Evolutionary conservation across 2,329 filamentous ascomycete genomes (phyloP).

Genomic region (Sphaerulina vaccinii): DNA sequence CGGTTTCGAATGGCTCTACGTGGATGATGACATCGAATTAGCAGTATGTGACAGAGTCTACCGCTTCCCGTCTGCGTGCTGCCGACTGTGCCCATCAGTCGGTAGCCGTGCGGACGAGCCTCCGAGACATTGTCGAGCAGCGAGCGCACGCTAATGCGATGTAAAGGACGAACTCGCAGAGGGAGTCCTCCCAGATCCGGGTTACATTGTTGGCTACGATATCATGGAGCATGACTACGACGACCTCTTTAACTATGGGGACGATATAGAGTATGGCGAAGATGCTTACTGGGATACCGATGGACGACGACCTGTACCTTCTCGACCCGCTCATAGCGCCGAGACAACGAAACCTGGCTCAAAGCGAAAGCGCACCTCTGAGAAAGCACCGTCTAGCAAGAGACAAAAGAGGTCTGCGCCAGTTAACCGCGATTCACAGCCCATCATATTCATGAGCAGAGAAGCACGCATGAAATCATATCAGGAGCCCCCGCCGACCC

Average conservation of each 20-base stretch:
- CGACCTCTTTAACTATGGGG: conserved; percentile 50
- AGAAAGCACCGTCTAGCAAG: conserved; percentile 21
- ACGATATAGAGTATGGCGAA: conserved; percentile 50
- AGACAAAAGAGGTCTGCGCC: conserved; percentile 26
- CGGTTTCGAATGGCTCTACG: conserved; percentile 44
- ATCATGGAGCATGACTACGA: conserved; percentile 44
- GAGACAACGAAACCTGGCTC: conserved; percentile 24
- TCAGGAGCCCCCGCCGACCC: conserved; percentile 6
- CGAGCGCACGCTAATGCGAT: neutral
- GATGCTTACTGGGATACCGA: conserved; percentile 44
- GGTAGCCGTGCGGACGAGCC: neutral
- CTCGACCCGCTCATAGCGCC: conserved; percentile 17
- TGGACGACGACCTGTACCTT: neutral
- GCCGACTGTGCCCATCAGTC: conserved; percentile 1
- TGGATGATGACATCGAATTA: conserved; percentile 45
- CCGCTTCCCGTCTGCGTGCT: conserved; percentile 16
- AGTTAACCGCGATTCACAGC: conserved; percentile 26
- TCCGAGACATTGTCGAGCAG: neutral
- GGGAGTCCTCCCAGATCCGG: conserved; percentile 46
- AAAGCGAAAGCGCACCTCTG: conserved; percentile 35
- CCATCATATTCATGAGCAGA: conserved; percentile 30
- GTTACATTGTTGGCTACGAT: conserved; percentile 36
- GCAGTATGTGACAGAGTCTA: conserved; percentile 35
- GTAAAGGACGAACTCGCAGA: conserved; percentile 51
- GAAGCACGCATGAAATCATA: conserved; percentile 15